Conservation (phyloP, 805 yeast species). For the Tetrapisispora iriomotensis region DNA sequence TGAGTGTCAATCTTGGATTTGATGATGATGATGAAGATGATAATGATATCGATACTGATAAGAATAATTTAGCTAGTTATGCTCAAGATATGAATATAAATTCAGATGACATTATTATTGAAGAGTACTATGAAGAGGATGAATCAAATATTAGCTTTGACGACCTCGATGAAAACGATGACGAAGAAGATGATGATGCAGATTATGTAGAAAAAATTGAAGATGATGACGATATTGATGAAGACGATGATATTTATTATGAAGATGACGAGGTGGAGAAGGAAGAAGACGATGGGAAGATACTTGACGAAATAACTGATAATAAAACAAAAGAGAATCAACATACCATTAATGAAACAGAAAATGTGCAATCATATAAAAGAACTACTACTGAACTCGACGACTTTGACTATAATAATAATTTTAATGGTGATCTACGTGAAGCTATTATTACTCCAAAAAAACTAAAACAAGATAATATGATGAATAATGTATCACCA, state of each 20-base stretch:
- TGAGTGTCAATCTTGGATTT: slow-evolving; percentile 26
- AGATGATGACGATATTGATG: slow-evolving; percentile 9
- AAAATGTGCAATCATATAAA: slow-evolving; percentile 12
- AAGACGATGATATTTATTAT: slow-evolving; percentile 9
- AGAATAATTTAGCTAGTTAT: slow-evolving; percentile 14
- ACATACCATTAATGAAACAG: too few species aligned
- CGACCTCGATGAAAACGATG: neutral
- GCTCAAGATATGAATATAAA: slow-evolving; percentile 4
- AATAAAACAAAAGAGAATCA: slow-evolving; percentile 5
- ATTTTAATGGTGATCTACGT: slow-evolving; percentile 2
- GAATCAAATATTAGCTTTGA: too few species aligned
- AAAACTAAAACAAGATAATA: slow-evolving; percentile 12
- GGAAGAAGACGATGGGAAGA: slow-evolving; percentile 8
- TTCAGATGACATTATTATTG: slow-evolving; percentile 11
- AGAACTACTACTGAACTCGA: slow-evolving; percentile 25
- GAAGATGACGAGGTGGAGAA: slow-evolving; percentile 9
- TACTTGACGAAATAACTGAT: slow-evolving; percentile 11
- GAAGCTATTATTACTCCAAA: slow-evolving; percentile 15
- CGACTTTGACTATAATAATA: slow-evolving; percentile 16
- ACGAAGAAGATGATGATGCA: slow-evolving; percentile 5
- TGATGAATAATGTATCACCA: slow-evolving; percentile 8
- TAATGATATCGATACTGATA: slow-evolving; percentile 16
- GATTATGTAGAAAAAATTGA: neutral
- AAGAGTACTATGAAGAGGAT: slow-evolving; percentile 15
- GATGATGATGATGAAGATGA: slow-evolving; percentile 27